Evolutionary conservation across 2,329 filamentous ascomycete species (phyloP), one percentile per base, ranked within the genome.

Genomic region (Helminthosporium solani): DNA sequence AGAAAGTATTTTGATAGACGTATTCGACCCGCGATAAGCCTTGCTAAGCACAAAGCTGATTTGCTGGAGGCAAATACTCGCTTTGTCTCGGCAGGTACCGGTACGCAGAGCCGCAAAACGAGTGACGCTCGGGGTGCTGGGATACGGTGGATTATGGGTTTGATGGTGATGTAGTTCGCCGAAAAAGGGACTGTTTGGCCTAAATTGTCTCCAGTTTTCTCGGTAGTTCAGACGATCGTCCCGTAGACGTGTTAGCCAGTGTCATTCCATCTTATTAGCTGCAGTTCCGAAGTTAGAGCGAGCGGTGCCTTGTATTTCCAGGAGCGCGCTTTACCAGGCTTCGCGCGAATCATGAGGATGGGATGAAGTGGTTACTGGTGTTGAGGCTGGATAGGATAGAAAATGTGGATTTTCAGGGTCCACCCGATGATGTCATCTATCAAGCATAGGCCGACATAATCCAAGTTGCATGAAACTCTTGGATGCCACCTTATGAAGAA

Each of bases 401-500:
- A 38, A 38, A 38, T 3, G 18, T 33, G 39, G 39, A 20, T 41
- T 19, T 30, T 33, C 39, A 41, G 57, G 54, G 35, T 58, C 58
- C 63, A 63, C 61, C 30, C 11, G 33, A 42, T 57, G 57, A 64
- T 60, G 61, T 64, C 60, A 66, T 61, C 23, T 45, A 44, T 51
- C 50, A 18, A 42, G 44, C 27, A 46, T n/a, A 30, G 44, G 43
- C 44, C 48, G 49, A 12, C 45, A 48, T 49, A 40, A 45, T 40
- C 44, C 43, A 35, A 37, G 23, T 28, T 39, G 47, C 33, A 44
- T 60, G 61, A 64, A 65, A 65, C 62, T 60, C 61, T 64, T 66
- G 62, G 61, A 62, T 59, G 49, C 56, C 52, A 49, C 44, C 45
- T 53, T 50, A 47, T 58, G 57, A 52, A 44, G 53, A 53, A 42